phyloP scores from a whole-genome alignment of 129 eudicot species.

The Helichrysum umbraculigerum region DNA sequence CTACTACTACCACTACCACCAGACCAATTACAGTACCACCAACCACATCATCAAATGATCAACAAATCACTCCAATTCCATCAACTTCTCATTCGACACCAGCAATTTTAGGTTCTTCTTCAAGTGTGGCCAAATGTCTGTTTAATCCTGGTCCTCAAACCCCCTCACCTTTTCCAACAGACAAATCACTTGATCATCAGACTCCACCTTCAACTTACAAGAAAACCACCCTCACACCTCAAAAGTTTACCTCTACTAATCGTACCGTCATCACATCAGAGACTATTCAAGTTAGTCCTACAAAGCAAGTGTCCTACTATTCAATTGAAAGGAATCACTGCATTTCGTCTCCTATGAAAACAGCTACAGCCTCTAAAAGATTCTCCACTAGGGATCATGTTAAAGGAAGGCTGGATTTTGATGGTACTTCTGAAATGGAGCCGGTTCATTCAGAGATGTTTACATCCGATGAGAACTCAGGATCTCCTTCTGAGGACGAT shows the following conservation, averaged over 20 bases:
- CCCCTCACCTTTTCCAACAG: conserved; percentile 77
- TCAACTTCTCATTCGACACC: conserved; percentile 26
- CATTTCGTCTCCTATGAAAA: conserved; percentile 70
- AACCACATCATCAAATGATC: conserved; percentile 24
- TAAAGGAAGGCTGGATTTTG: conserved; percentile 85
- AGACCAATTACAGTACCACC: conserved; percentile 26
- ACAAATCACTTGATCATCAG: conserved; percentile 47
- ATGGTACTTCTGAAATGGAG: conserved; percentile 45
- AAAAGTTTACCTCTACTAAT: conserved; percentile 59
- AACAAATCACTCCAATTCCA: conserved; percentile 29
- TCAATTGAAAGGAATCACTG: conserved; percentile 71
- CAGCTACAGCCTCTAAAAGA: conserved; percentile 36
- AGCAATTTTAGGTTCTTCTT: conserved; percentile 46
- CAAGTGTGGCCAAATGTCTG: conserved; percentile 71
- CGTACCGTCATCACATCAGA: conserved; percentile 76
- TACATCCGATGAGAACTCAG: conserved; percentile 40
- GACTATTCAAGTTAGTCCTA: conserved; percentile 81
- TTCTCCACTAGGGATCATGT: conserved; percentile 63
- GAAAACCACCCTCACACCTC: conserved; percentile 42
- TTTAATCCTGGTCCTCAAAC: conserved; percentile 82
- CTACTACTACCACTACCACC: conserved; percentile 28
- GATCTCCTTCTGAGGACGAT: conserved; percentile 61
- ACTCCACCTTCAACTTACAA: conserved; percentile 48
- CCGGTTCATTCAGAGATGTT: conserved; percentile 30
- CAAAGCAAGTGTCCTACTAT: conserved; percentile 60